Evolutionary conservation across 371 early-diverging fungal genomes (phyloP), one percentile per base, ranked within the genome.

Genomic region (Funneliformis caledonium): DNA sequence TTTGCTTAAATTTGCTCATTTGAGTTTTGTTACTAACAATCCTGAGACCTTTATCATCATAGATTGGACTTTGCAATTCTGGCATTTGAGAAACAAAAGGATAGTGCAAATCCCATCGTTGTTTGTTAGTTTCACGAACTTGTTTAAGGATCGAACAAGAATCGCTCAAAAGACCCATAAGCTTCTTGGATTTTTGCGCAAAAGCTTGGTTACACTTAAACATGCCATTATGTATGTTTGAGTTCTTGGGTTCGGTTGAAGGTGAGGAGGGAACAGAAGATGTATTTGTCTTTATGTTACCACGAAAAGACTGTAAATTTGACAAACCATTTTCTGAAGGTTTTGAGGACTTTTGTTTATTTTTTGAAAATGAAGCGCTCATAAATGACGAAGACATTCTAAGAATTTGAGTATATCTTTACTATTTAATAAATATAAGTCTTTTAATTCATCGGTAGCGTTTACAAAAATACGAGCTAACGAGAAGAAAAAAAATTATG

Each of bases 121-220:
- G 83, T 62, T 90, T 88, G 76, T 93, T 94, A 81, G 88, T 88
- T 72, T 91, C 85, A 33, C 91, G 89, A 62, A 93, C 83, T 50
- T 92, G 92, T 16, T 88, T 87, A 79, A 93, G 88, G 50, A 93
- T 83, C 8, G 86, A 78, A 68, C 87, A 86, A 9, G 92, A 91
- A 82, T 87, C 88, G 26, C 83, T 78, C 74, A 94, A 89, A 80
- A 92, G 86, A 31, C 83, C 86, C 82, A 91, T 86, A 64, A 94
- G 85, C n/a, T 91, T 89, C 60, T 90, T 90, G 83, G 92, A 90
- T 81, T 92, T 93, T 82, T 93, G 92, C 11, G 89, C 90, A 83
- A 92, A 94, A 70, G 89, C 85, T 45, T 90, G 89, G 10, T 16
- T 72, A 26, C 9, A 56, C 19, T 56, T 56, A 7, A 56, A 19